Conservation (phyloP, 1,139 yeast genomes). For the Blastobotrys raffinosifermentans region DNA sequence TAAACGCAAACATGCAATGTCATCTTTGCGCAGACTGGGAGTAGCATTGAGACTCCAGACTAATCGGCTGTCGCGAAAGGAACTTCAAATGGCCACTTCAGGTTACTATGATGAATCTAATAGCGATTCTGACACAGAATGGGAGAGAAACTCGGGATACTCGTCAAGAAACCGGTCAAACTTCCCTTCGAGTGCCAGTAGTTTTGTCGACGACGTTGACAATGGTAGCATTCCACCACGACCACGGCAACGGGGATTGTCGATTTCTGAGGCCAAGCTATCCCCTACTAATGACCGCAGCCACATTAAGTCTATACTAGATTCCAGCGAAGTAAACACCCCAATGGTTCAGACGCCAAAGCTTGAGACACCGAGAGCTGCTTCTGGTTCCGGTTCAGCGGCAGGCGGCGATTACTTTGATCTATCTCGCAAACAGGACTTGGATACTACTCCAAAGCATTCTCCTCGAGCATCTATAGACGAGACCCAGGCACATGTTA, state of each 20-base stretch:
- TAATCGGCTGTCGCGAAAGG: conserved; percentile 33
- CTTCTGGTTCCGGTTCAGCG: too few species aligned
- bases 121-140: conserved; percentile 12
- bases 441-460: too few species aligned
- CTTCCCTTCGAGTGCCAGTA: not conserved
- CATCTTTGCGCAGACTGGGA: conserved; percentile 56
- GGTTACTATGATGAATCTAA: conserved; percentile 20
- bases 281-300: too few species aligned
- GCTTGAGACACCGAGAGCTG: too few species aligned
- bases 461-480: too few species aligned
- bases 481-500: too few species aligned
- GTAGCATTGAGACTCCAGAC: conserved; percentile 71
- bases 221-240: not conserved
- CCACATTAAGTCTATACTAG: too few species aligned
- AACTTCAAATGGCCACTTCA: conserved; percentile 7
- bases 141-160: conserved; percentile 2
- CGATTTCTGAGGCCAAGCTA: conserved; percentile 1
- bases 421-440: too few species aligned
- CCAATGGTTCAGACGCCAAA: too few species aligned
- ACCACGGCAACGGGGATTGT: not conserved
- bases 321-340: too few species aligned
- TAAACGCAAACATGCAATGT: conserved; percentile 31
- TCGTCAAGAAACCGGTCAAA: not conserved
- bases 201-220: conserved; percentile 2
- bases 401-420: too few species aligned